Evolutionary conservation across 768 basidiomycete genomes (phyloP), one percentile per base, ranked within the genome.

Genomic region (Boletus pseudo-olivaceus): DNA sequence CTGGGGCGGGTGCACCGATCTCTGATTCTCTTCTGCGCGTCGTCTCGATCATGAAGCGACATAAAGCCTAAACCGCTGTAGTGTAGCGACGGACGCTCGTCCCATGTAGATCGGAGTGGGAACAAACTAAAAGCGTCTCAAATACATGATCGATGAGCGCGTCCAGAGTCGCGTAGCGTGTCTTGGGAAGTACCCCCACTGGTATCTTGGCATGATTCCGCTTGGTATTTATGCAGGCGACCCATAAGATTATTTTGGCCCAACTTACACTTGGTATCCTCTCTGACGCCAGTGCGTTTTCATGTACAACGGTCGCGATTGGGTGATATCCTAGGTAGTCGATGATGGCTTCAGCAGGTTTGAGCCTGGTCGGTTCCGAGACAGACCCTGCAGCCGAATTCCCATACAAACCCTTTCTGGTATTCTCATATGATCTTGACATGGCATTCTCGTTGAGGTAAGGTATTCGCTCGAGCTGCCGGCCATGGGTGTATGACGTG

Each of bases 141-240:
- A n/a, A n/a, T n/a, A n/a, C n/a, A n/a, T n/a, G n/a, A n/a, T n/a
- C n/a, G n/a, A n/a, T n/a, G n/a, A n/a, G n/a, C n/a, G n/a, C n/a
- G n/a, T n/a, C n/a, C n/a, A n/a, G n/a, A n/a, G n/a, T n/a, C n/a
- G n/a, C n/a, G n/a, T n/a, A n/a, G n/a, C n/a, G n/a, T n/a, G n/a
- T n/a, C n/a, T n/a, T n/a, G n/a, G n/a, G n/a, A n/a, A n/a, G n/a
- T n/a, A n/a, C n/a, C n/a, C n/a, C n/a, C n/a, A n/a, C 23, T 23
- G 23, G 23, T 23, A 23, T 32, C 30, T 40, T 47, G 20, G 30
- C 5, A n/a, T 5, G 15, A 19, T 17, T 2, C 17, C 35, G 19
- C 40, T 23, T 35, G 20, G 33, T 55, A 46, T 57, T 64, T 55
- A 60, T 56, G 34, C 17, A 17, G 47, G 15, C 6, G 10, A 39